Evolutionary conservation across 108 stramenopile genomes (phyloP).

Genomic region (Cyclotella sp.): DNA sequence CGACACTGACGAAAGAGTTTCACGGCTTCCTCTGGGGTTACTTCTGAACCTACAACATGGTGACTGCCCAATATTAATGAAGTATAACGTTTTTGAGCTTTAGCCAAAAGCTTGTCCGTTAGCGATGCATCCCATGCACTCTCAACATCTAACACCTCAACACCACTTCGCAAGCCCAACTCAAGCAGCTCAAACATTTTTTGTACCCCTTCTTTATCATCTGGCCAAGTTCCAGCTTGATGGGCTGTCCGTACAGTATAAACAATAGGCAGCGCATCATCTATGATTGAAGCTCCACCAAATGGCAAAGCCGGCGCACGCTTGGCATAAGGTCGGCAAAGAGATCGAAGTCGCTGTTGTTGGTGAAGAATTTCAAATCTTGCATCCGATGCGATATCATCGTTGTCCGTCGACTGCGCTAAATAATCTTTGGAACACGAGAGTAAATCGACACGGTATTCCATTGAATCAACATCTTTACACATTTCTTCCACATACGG

Average conservation of each 20-base stretch:
- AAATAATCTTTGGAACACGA: conserved; percentile 45
- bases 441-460: conserved; percentile 89
- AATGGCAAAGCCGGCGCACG: conserved; percentile 84
- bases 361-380: conserved; percentile 86
- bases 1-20: conserved; percentile 86
- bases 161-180: conserved; percentile 91
- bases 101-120: conserved; percentile 61
- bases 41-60: conserved; percentile 88
- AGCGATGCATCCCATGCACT: conserved; percentile 82
- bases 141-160: conserved; percentile 96
- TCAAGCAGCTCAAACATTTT: conserved; percentile 84
- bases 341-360: conserved; percentile 70
- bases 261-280: conserved; percentile 92
- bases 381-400: conserved; percentile 45
- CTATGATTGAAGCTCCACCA: conserved; percentile 60
- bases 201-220: conserved; percentile 81
- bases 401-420: neutral
- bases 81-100: conserved; percentile 75
- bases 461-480: conserved; percentile 90
- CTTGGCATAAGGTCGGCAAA: conserved; percentile 71
- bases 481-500: conserved; percentile 89
- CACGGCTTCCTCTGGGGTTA: conserved; percentile 72
- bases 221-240: conserved; percentile 96
- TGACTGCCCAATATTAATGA: conserved; percentile 91
- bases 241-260: conserved; percentile 93